Conservation (phyloP, 495 filamentous ascomycete genomes). For the Aspergillus heteromorphus region DNA sequence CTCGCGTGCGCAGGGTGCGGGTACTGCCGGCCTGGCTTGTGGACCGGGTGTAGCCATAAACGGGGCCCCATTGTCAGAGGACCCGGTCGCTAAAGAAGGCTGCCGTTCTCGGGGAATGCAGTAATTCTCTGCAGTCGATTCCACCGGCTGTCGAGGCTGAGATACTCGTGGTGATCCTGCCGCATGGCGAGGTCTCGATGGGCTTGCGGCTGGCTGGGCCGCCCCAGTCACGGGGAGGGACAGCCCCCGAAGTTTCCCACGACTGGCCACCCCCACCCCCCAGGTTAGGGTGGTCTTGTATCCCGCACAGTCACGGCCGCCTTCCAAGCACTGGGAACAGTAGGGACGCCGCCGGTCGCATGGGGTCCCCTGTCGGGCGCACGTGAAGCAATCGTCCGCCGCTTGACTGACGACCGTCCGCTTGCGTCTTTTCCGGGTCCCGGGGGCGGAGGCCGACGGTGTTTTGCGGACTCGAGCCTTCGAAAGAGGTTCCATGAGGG, state of each 20-base stretch:
- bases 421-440: slow-evolving; percentile 73
- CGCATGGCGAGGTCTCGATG: slow-evolving; percentile 10
- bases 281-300: slow-evolving; percentile 98
- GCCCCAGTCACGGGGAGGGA: slow-evolving; percentile 67
- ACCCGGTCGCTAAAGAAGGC: neutral
- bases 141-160: neutral
- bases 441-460: slow-evolving; percentile 7
- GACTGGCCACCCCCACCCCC: slow-evolving; percentile 94
- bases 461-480: slow-evolving; percentile 27
- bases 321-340: slow-evolving; percentile 89
- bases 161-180: neutral
- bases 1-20: too few relatives aligned
- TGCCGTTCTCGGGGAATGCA: neutral
- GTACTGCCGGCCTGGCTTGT: neutral
- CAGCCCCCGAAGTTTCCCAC: slow-evolving; percentile 88
- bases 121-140: neutral
- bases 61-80: neutral
- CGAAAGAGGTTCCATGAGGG: slow-evolving; percentile 19
- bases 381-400: slow-evolving; percentile 93
- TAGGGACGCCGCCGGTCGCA: slow-evolving; percentile 94
- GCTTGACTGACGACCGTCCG: slow-evolving; percentile 85
- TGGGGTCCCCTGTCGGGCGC: slow-evolving; percentile 71
- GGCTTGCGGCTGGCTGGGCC: slow-evolving; percentile 13
- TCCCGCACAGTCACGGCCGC: slow-evolving; percentile 88
- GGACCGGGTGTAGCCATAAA: neutral